A percentile compares a stretch with the other conserved stretches of the same genome.
phyloP scores from a whole-genome alignment of 2,329 filamentous ascomycete species.

The Alternaria sp. region DNA sequence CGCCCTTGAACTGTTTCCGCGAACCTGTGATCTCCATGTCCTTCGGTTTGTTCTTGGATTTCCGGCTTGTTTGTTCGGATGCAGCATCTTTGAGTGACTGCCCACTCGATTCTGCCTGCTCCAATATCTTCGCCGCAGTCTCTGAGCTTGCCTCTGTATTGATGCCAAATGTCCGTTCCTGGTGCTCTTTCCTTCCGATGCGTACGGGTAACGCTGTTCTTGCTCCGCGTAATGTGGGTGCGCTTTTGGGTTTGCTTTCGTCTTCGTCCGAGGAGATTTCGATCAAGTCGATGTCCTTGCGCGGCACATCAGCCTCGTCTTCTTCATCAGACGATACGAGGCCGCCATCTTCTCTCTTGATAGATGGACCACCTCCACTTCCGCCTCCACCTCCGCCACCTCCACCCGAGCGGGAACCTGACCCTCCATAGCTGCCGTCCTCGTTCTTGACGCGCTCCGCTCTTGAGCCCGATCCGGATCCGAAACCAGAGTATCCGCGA shows the following conservation, averaged over 20 bases:
- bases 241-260: conserved; percentile 33
- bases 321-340: conserved; percentile 59
- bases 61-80: conserved; percentile 29
- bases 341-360: conserved; percentile 46
- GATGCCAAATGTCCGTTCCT: conserved; percentile 60
- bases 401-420: conserved; percentile 20
- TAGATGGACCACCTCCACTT: conserved; percentile 18
- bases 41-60: conserved; percentile 50
- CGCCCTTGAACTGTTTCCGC: conserved; percentile 52
- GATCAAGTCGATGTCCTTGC: conserved; percentile 64
- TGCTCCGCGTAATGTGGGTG: conserved; percentile 24
- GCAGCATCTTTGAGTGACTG: conserved; percentile 21
- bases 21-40: conserved; percentile 53
- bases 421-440: conserved; percentile 28
- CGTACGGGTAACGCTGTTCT: conserved; percentile 55
- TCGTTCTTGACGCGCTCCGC: conserved; percentile 42
- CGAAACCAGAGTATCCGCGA: conserved; percentile 30
- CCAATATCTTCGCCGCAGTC: conserved; percentile 50
- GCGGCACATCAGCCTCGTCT: conserved; percentile 51
- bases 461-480: conserved; percentile 38
- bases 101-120: conserved; percentile 43
- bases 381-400: conserved; percentile 17
- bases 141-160: conserved; percentile 60
- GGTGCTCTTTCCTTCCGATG: conserved; percentile 62
- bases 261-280: conserved; percentile 64